Conservation (phyloP, 495 filamentous ascomycete species). For the Entonaema liquescens region DNA sequence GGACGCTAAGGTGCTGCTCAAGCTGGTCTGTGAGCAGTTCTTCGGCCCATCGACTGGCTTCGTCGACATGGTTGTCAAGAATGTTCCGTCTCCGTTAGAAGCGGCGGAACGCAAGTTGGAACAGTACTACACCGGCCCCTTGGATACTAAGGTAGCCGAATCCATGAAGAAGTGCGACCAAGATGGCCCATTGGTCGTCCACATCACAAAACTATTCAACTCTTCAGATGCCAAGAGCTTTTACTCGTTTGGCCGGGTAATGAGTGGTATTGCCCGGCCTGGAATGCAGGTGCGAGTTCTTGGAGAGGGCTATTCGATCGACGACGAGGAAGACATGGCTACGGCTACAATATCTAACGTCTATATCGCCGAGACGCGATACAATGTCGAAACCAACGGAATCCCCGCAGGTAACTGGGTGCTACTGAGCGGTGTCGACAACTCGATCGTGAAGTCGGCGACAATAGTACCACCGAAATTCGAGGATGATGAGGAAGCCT, state of each 20-base stretch:
- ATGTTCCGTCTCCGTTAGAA: constrained; percentile 87
- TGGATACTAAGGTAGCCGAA: constrained; percentile 83
- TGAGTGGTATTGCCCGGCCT: constrained; percentile 90
- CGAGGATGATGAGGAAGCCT: constrained; percentile 86
- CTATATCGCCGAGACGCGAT: constrained; percentile 92
- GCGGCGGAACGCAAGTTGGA: constrained; percentile 79
- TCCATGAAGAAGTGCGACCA: constrained; percentile 85
- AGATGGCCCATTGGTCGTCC: constrained; percentile 88
- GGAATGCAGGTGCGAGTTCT: constrained; percentile 88
- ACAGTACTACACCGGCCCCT: constrained; percentile 92
- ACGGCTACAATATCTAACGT: constrained; percentile 86
- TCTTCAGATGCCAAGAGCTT: constrained; percentile 87
- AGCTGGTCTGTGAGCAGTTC: constrained; percentile 92
- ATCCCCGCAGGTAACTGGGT: constrained; percentile 97
- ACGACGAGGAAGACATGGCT: constrained; percentile 98
- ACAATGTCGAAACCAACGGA: constrained; percentile 89
- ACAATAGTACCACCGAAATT: constrained; percentile 86
- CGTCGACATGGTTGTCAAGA: constrained; percentile 93
- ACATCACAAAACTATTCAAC: constrained; percentile 92
- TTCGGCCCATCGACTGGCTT: constrained; percentile 91
- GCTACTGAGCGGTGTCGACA: constrained; percentile 89
- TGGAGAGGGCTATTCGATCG: constrained; percentile 93
- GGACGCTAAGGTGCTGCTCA: constrained; percentile 88
- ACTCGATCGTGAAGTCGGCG: constrained; percentile 98
- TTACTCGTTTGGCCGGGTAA: constrained; percentile 86